Evolutionary conservation across 176 grass and related monocot genomes (phyloP).

Genomic region (Cenchrus purpureus): DNA sequence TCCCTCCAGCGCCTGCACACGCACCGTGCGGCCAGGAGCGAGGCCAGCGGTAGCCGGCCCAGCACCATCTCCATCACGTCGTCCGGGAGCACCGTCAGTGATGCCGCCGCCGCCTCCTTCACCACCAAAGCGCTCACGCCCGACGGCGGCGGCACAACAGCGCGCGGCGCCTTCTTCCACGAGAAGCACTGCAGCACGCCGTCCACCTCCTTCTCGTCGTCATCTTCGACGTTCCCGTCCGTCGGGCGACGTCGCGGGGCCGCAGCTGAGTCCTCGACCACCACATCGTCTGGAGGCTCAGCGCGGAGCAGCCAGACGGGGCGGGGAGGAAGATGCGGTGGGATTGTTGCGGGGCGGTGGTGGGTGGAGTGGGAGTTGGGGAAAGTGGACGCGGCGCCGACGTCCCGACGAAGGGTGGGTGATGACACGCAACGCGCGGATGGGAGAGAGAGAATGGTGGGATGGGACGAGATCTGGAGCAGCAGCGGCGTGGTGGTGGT

Average conservation of each 20-base stretch:
- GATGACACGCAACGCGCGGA: neutral
- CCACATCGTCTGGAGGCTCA: conserved; percentile 9
- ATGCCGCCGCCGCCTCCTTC: neutral
- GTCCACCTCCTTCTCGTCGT: conserved; percentile 13
- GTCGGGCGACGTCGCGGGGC: conserved; percentile 14
- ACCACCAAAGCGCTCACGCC: too few species aligned
- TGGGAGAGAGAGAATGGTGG: neutral
- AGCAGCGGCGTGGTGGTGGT: too few species aligned
- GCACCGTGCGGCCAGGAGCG: conserved; percentile 73
- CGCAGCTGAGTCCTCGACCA: neutral
- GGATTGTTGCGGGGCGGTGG: neutral
- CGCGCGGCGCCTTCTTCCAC: conserved; percentile 39
- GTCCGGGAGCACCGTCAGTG: conserved; percentile 60
- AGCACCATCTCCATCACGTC: conserved; percentile 90
- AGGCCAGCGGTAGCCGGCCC: conserved; percentile 62
- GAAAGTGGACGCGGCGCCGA: conserved; percentile 27
- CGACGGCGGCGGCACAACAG: too few species aligned
- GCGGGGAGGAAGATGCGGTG: too few species aligned
- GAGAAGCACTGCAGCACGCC: conserved; percentile 48
- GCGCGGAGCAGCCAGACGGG: conserved; percentile 50
- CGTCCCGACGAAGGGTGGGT: conserved; percentile 19
- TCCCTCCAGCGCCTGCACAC: conserved; percentile 86
- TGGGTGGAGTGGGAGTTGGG: conserved; percentile 44
- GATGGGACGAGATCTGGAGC: too few species aligned
- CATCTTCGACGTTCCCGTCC: conserved; percentile 10